Evolutionary conservation across 1,284 basidiomycete species (phyloP), one percentile per base, ranked within the genome.

Genomic region (Testicularia cyperi): DNA sequence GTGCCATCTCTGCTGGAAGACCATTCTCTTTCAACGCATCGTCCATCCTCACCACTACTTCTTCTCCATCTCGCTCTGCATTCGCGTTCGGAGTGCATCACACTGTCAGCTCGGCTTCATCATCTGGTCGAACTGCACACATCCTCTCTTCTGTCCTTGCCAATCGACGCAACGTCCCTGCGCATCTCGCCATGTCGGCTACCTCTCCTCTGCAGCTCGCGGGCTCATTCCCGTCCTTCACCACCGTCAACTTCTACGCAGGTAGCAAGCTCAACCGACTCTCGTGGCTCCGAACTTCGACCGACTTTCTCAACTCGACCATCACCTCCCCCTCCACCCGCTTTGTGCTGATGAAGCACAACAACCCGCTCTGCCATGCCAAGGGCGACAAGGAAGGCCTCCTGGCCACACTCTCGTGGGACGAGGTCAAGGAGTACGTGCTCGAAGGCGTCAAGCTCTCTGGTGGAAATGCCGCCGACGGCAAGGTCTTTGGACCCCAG

Each of bases 281-380:
- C 15, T 74, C 72, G 5, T 77, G 74, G 74, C 45, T 77, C 16
- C 62, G 76, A 6, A 69, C 67, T 16, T 65, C 67, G 35, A 39
- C 58, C 22, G 52, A 48, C 8, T 79, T 78, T 55, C 61, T 79
- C 43, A 70, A 77, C 32, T 61, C 61, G 4, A 72, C 77, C 8
- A 57, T 77, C 16, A 44, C 44, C 4, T 70, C 68, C 15, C 43
- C 68, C 15, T 46, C 64, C 4, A 65, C 77, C 4, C 54, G 61
- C 7, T 77, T 78, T 38, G 38, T 79, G 29, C 33, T 77, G 4
- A 52, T 77, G 39, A 67, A 75, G 43, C 27, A 58, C 32, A 67
- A 74, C 30, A 66, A 74, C 28, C 77, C 78, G 7, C 68, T 78
- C 26, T 55, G 68, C 25, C 65, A 69, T 37, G 44, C 29, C n/a